phyloP scores from a whole-genome alignment of 768 basidiomycete species.

The Leccinum broughii region DNA sequence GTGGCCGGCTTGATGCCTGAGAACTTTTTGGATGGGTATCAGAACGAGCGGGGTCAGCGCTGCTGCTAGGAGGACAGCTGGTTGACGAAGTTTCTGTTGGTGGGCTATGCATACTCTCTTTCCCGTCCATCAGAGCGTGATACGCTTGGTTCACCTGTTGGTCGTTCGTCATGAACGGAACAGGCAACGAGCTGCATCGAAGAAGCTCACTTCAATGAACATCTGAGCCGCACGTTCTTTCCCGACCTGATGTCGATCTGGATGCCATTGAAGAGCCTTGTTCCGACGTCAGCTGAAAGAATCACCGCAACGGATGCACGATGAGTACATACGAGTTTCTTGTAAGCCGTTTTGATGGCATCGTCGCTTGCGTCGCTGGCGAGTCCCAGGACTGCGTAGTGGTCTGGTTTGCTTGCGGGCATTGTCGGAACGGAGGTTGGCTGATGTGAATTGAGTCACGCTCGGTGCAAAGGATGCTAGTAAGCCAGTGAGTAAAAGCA shows the following conservation, averaged over 20 bases:
- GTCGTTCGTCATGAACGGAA: background rate
- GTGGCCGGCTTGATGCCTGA: slow-evolving; percentile 31
- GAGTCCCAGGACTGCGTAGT: slow-evolving; percentile 49
- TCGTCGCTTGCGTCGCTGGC: slow-evolving; percentile 45
- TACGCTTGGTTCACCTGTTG: slow-evolving; percentile 57
- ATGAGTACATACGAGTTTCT: slow-evolving; percentile 49
- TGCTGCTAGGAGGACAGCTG: slow-evolving; percentile 18
- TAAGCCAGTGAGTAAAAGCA: slow-evolving; percentile 10
- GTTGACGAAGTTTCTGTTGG: slow-evolving; percentile 30
- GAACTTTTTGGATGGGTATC: slow-evolving; percentile 24
- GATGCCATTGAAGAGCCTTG: slow-evolving; percentile 67
- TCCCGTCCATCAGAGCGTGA: slow-evolving; percentile 49
- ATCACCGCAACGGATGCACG: slow-evolving; percentile 21
- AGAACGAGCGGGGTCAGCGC: slow-evolving; percentile 23
- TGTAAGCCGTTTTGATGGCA: slow-evolving; percentile 61
- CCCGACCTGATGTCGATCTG: slow-evolving; percentile 56
- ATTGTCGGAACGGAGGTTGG: slow-evolving; percentile 25
- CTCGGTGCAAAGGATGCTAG: slow-evolving; percentile 8
- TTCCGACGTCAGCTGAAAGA: slow-evolving; percentile 19
- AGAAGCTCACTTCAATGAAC: slow-evolving; percentile 53
- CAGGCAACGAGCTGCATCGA: background rate
- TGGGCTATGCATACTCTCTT: slow-evolving; percentile 32
- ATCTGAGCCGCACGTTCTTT: slow-evolving; percentile 53
- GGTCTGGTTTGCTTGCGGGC: slow-evolving; percentile 28
- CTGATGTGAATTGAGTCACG: slow-evolving; percentile 13